These are phyloP conservation scores for Peterozyma xylosa DNA, from an alignment of 805 yeast genomes.

Conservation along the genomic window DNA sequence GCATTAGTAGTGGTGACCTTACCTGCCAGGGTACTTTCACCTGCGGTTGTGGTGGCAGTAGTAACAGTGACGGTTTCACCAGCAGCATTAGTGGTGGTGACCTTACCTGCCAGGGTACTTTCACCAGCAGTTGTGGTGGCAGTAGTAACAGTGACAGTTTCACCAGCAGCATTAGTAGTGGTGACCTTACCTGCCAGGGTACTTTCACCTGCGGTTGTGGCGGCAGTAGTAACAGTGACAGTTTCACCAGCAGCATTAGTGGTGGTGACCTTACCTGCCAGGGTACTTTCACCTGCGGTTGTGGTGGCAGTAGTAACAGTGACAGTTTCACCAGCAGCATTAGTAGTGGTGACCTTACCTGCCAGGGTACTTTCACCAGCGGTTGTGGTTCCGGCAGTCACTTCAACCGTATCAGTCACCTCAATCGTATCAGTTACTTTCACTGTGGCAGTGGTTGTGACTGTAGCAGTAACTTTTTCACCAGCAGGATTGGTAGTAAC, in stretches of 20 bases:
- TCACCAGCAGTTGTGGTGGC: no score
- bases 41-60: no score
- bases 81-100: background rate
- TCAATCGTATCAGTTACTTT: background rate
- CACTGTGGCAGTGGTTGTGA: background rate
- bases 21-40: no score
- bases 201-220: no score
- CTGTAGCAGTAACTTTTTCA: background rate
- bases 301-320: background rate
- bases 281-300: background rate
- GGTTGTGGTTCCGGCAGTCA: background rate
- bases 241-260: background rate
- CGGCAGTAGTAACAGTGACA: background rate
- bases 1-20: no score
- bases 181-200: no score
- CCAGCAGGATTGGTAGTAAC: background rate
- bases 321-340: background rate
- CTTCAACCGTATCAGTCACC: constrained; percentile 2
- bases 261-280: background rate
- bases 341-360: background rate
- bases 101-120: no score
- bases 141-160: background rate
- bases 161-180: background rate
- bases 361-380: background rate
- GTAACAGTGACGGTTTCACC: no score